Evolutionary conservation across 306 rosid species (phyloP), one percentile per base, ranked within the genome.

Genomic region (Elaeagnus macrophylla): DNA sequence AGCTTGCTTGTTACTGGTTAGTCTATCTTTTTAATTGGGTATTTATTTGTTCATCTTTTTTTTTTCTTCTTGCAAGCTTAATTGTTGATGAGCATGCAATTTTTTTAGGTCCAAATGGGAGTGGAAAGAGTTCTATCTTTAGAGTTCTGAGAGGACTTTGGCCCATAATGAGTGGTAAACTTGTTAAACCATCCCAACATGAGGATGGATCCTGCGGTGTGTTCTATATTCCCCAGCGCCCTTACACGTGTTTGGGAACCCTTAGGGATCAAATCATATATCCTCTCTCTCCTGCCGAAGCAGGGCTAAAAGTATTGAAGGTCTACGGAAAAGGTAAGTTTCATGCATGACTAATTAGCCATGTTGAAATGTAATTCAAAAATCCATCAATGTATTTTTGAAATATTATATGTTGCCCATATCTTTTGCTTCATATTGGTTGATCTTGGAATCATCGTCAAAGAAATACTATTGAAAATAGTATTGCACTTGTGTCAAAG

Each of bases 121-220:
- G 99, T 74, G 99, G 99, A 52, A 91, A 91, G 66, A 91, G 99
- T 72, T 91, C 99, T 36, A 78, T 91, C 61, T 91, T 91, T 84
- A 80, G 96, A 82, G 96, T 84, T 62, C 96, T 91, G 44, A 79
- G 85, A 82, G 95, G 93, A 64, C 93, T 91, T 65, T 91, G 99
- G 99, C 99, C 99, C 16, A 57, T 78, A 43, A 78, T 75, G 43
- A 80, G 83, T 64, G 99, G 99, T 57, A 76, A 65, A 70, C 81
- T 91, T 57, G 62, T 75, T 57, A 68, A 76, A 74, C 95, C 95
- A 65, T 70, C 72, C 36, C 80, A 80, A 57, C 70, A 77, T 53
- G 84, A 74, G 64, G 73, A 67, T 51, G 89, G 71, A 69, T 72
- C 81, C 66, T 78, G 83, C 55, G 79, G 83, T 60, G 78, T 84